These are phyloP conservation scores for Clitopilus passeckerianus DNA, from an alignment of 768 basidiomycete species.

Conservation along the genomic window DNA sequence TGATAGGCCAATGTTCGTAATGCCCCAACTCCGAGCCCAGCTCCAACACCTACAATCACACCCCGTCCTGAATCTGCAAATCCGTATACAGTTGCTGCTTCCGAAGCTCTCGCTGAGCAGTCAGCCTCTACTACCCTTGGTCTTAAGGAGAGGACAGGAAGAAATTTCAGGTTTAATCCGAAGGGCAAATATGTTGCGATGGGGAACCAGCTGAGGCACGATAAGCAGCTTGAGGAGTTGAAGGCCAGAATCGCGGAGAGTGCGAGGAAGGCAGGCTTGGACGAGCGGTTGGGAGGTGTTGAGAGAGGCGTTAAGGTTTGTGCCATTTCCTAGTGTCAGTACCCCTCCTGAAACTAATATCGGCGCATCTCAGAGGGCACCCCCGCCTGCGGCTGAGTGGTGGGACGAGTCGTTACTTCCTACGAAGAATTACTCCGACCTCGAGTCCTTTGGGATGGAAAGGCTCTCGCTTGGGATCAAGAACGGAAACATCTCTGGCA, in stretches of 20 bases:
- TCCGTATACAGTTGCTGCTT: slow-evolving; percentile 69
- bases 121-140: slow-evolving; percentile 16
- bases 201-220: slow-evolving; percentile 66
- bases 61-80: slow-evolving; percentile 46
- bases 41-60: slow-evolving; percentile 32
- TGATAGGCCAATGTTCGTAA: slow-evolving; percentile 81
- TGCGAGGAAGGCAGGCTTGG: slow-evolving; percentile 89
- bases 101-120: slow-evolving; percentile 41
- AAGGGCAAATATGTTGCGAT: slow-evolving; percentile 88
- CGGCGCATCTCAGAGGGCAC: slow-evolving; percentile 49
- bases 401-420: slow-evolving; percentile 91
- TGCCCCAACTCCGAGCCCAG: slow-evolving; percentile 58
- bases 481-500: slow-evolving; percentile 48
- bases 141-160: slow-evolving; percentile 65
- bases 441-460: slow-evolving; percentile 47
- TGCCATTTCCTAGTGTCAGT: not conserved
- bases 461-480: slow-evolving; percentile 47
- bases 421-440: slow-evolving; percentile 73
- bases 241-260: slow-evolving; percentile 93
- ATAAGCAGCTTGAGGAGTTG: slow-evolving; percentile 81
- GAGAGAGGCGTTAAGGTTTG: slow-evolving; percentile 86
- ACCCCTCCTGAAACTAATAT: not conserved
- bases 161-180: slow-evolving; percentile 80
- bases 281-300: slow-evolving; percentile 79
- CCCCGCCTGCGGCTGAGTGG: slow-evolving; percentile 93